Conservation (phyloP, 805 yeast genomes). For the Wickerhamomyces xylosicus region DNA sequence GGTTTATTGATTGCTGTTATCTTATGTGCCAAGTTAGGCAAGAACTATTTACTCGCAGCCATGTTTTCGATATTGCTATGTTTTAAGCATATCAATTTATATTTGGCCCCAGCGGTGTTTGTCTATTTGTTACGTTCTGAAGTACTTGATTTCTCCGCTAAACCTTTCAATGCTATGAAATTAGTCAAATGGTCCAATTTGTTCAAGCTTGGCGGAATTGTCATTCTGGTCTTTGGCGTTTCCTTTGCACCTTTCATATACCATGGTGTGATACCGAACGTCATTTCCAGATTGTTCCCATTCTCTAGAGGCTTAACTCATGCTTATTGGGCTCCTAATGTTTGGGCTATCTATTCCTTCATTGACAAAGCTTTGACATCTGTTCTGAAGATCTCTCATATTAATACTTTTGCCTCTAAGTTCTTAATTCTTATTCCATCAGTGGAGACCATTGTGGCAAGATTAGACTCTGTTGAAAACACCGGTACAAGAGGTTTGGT, state of each 20-base stretch:
- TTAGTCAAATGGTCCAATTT: constrained; percentile 46
- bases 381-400: constrained; percentile 24
- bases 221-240: constrained; percentile 44
- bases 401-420: constrained; percentile 30
- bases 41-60: constrained; percentile 49
- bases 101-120: constrained; percentile 91
- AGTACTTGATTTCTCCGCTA: constrained; percentile 34
- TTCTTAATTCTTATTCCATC: constrained; percentile 22
- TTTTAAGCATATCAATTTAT: constrained; percentile 89
- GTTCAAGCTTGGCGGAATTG: constrained; percentile 52
- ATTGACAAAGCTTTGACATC: constrained; percentile 59
- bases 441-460: constrained; percentile 20
- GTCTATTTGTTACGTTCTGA: constrained; percentile 66
- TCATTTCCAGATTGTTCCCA: constrained; percentile 72
- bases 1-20: constrained; percentile 72
- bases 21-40: constrained; percentile 52
- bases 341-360: constrained; percentile 92
- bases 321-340: constrained; percentile 98
- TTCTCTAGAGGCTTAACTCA: constrained; percentile 93
- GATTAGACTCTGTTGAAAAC: constrained; percentile 23
- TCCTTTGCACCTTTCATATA: constrained; percentile 74
- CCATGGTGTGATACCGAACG: constrained; percentile 49
- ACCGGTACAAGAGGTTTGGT: constrained; percentile 79
- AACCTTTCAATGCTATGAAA: constrained; percentile 18
- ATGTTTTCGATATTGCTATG: constrained; percentile 73